Evolutionary conservation across 345 rosid genomes (phyloP), one percentile per base, ranked within the genome.

Genomic region (Acer campestre): DNA sequence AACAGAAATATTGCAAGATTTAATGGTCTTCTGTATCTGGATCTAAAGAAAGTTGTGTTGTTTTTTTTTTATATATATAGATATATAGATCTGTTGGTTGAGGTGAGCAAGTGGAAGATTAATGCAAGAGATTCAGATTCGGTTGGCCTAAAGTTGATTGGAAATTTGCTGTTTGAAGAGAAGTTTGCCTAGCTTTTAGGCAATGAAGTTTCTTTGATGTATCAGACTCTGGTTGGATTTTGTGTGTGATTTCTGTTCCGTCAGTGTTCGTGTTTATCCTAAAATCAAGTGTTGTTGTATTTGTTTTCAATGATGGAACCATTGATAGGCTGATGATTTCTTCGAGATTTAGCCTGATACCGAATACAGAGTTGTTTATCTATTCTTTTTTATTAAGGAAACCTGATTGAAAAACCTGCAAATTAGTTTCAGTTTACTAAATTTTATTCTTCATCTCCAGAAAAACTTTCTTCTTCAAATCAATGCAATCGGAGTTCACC

Each of bases 1-100:
- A 58, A 20, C 62, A n/a, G 62, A 23, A 58, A 27, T 59, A 59
- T 59, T 59, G 27, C 63, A 59, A 59, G 63, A 59, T 59, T 59
- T 59, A 7, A n/a, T 53, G 58, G 56, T 51, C 56, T 14, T 16
- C 16, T 4, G 16, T 3, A n/a, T 7, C 1, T 10, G 49, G 49
- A 6, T 53, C 58, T 53, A 53, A 53, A 53, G 58, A 13, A 42
- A 49, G 14, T 14, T 49, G 55, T 14, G 14, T 49, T 49, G 13
- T 56, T 56, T 18, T 29, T 29, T 29, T 25, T 25, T 0, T 25
- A 0, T n/a, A n/a, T 25, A 25, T 25, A 16, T n/a, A 18, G n/a
- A 56, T 56, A 11, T 0, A 18, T 7, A 56, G 9, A 56, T 56
- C 10, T 17, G 10, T 56, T 56, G 61, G 23, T 42, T 42, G 9